These are phyloP conservation scores for Mercurialis annua DNA, from an alignment of 345 rosid species.

Conservation along the genomic window DNA sequence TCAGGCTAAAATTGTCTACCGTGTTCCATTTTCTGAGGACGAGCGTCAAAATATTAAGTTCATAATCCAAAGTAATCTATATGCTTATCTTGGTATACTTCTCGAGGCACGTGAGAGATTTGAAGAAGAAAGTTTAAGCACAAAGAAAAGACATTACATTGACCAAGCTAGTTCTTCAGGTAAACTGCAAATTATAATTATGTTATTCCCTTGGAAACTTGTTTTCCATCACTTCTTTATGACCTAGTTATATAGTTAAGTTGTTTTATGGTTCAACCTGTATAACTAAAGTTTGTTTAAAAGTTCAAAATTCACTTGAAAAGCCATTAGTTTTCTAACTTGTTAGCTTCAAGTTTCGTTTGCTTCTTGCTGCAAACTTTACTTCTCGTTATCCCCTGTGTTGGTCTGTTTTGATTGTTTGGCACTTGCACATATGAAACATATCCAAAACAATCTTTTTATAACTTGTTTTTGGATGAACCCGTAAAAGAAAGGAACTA, in stretches of 20 bases:
- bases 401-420: background rate
- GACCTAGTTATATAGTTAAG: too few relatives aligned
- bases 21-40: slow-evolving; percentile 71
- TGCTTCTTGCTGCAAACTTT: background rate
- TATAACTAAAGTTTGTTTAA: background rate
- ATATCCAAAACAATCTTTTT: background rate
- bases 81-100: slow-evolving; percentile 62
- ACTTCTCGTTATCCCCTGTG: background rate
- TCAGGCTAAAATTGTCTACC: slow-evolving; percentile 72
- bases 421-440: background rate
- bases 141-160: slow-evolving; percentile 31
- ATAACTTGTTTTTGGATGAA: background rate
- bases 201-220: slow-evolving; percentile 4
- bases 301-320: background rate
- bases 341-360: background rate
- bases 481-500: too few relatives aligned
- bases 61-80: slow-evolving; percentile 74
- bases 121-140: slow-evolving; percentile 50
- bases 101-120: slow-evolving; percentile 63
- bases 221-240: background rate
- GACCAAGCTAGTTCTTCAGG: slow-evolving; percentile 50
- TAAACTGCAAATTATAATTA: slow-evolving; percentile 17
- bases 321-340: background rate
- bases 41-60: slow-evolving; percentile 65
- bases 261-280: background rate